phyloP scores from a whole-genome alignment of 768 basidiomycete genomes.

The Pholiota microspora region DNA sequence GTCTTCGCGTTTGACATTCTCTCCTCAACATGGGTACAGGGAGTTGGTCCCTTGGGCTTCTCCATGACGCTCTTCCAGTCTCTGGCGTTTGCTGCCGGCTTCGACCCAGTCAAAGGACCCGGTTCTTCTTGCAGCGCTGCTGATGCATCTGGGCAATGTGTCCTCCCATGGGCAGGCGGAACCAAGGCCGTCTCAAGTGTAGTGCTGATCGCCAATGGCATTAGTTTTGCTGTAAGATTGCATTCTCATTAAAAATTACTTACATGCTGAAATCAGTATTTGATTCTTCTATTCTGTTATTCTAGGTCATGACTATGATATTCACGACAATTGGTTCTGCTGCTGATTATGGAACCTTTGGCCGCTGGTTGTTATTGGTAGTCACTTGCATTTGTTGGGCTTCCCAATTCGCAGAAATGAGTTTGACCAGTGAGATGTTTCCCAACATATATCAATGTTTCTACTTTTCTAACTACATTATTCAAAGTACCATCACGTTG shows the following conservation, averaged over 20 bases:
- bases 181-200: constrained; percentile 75
- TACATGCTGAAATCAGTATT: neutral
- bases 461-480: too few species aligned
- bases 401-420: constrained; percentile 76
- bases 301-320: constrained; percentile 73
- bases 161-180: constrained; percentile 73
- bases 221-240: constrained; percentile 68
- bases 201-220: constrained; percentile 74
- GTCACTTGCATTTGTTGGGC: constrained; percentile 78
- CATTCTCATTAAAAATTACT: neutral
- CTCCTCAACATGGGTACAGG: constrained; percentile 33
- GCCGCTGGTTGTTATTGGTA: constrained; percentile 73
- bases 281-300: neutral
- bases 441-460: too few species aligned
- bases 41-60: constrained; percentile 67
- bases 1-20: neutral
- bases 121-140: constrained; percentile 65
- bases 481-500: constrained; percentile 66
- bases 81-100: constrained; percentile 70
- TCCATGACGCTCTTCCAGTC: constrained; percentile 76
- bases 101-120: constrained; percentile 65
- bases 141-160: constrained; percentile 67
- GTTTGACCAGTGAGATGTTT: constrained; percentile 55
- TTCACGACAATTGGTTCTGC: constrained; percentile 80
- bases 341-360: constrained; percentile 74